A percentile compares a stretch with the other conserved stretches of the same genome.
Conservation (phyloP, 106 monocot species). For the Phalaenopsis aphrodite region DNA sequence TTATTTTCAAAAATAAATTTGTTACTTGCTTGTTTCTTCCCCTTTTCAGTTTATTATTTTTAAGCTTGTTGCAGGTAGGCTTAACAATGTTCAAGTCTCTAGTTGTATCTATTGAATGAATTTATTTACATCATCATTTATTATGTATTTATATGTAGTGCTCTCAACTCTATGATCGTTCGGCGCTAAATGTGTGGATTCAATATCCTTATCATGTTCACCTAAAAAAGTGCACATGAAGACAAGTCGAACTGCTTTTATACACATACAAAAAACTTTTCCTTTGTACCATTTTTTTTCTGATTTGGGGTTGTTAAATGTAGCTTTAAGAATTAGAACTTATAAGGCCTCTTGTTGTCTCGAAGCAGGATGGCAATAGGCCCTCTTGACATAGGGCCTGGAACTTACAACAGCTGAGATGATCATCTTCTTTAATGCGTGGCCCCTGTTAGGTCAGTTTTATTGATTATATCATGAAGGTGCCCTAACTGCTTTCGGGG, state of each 20-base stretch:
- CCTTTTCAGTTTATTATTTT: not conserved
- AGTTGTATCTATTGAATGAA: not conserved
- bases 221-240: conserved; percentile 10
- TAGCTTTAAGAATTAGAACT: conserved; percentile 39
- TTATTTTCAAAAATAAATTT: not conserved
- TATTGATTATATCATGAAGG: conserved; percentile 61
- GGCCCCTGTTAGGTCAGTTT: conserved; percentile 85
- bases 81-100: not conserved
- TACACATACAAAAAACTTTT: conserved; percentile 9
- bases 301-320: conserved; percentile 46
- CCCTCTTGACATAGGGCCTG: conserved; percentile 72
- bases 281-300: conserved; percentile 40
- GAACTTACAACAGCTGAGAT: conserved; percentile 78
- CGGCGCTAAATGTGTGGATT: not conserved
- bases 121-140: conserved; percentile 1
- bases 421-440: conserved; percentile 26
- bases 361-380: conserved; percentile 86
- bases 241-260: conserved; percentile 24
- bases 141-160: not conserved
- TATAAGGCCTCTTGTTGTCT: conserved; percentile 73
- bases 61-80: conserved; percentile 12
- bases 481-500: conserved; percentile 17
- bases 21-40: not conserved
- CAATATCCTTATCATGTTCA: not conserved
- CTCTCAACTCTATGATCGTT: not conserved